Conservation (phyloP, 805 yeast species). For the Cyberlindnera veronae region DNA sequence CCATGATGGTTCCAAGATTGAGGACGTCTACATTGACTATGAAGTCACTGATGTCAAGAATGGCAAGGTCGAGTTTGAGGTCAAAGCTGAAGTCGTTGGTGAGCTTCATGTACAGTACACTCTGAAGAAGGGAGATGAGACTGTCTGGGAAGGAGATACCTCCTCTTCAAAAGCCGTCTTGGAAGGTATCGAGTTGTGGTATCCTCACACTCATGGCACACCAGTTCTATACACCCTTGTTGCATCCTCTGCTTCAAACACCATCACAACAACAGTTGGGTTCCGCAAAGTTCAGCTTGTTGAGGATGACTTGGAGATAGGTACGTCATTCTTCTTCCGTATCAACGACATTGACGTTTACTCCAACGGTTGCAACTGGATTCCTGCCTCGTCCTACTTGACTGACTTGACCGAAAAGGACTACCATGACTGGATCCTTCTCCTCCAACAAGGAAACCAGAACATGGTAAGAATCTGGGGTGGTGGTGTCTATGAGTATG, state of each 20-base stretch:
- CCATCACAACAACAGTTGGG: slow-evolving; percentile 11
- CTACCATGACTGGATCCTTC: slow-evolving; percentile 13
- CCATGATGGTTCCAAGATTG: slow-evolving; percentile 3
- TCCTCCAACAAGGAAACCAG: slow-evolving; percentile 14
- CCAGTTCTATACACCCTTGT: slow-evolving; percentile 12
- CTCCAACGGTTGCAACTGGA: slow-evolving; percentile 21
- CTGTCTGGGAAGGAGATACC: slow-evolving; percentile 12
- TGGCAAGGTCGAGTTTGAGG: slow-evolving; percentile 8
- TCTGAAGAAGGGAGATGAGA: slow-evolving; percentile 4
- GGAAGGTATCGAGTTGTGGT: slow-evolving; percentile 13
- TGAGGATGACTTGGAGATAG: slow-evolving; percentile 11
- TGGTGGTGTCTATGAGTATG: slow-evolving; percentile 20
- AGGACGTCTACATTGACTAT: slow-evolving; percentile 13
- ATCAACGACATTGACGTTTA: slow-evolving; percentile 17
- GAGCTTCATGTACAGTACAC: slow-evolving; percentile 4
- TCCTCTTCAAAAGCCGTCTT: not conserved
- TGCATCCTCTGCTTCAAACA: slow-evolving; percentile 1
- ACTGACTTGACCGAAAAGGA: slow-evolving; percentile 12
- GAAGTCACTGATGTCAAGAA: slow-evolving; percentile 7
- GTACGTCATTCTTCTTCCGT: slow-evolving; percentile 19
- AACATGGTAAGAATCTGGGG: slow-evolving; percentile 24
- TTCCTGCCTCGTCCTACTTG: slow-evolving; percentile 16
- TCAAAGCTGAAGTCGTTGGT: slow-evolving; percentile 7
- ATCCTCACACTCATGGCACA: slow-evolving; percentile 19
- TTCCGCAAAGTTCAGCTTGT: slow-evolving; percentile 19